phyloP scores from a whole-genome alignment of 352 stramenopile species.

The Plasmopara muralis region DNA sequence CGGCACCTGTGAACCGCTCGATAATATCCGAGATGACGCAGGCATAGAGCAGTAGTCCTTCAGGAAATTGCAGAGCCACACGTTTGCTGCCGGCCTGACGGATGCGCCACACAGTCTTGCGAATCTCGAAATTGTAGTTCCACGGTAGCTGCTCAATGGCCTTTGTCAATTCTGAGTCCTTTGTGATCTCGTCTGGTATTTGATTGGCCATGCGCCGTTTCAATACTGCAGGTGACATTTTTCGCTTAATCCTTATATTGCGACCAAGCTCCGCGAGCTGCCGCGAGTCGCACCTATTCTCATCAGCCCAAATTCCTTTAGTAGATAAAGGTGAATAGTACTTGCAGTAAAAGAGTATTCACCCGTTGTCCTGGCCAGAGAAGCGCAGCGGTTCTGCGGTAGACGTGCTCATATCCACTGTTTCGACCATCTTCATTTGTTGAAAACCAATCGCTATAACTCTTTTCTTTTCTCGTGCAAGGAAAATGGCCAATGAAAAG shows the following conservation, averaged over 20 bases:
- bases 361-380: slow-evolving; percentile 34
- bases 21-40: slow-evolving; percentile 98
- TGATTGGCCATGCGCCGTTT: slow-evolving; percentile 80
- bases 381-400: slow-evolving; percentile 37
- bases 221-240: slow-evolving; percentile 45
- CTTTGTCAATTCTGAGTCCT: slow-evolving; percentile 80
- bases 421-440: neutral
- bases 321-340: neutral
- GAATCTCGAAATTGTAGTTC: slow-evolving; percentile 99
- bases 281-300: slow-evolving; percentile 11
- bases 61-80: slow-evolving; percentile 98
- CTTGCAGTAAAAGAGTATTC: slow-evolving; percentile 1
- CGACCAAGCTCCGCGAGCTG: slow-evolving; percentile 33
- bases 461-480: too few species aligned
- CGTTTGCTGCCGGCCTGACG: slow-evolving; percentile 81
- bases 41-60: slow-evolving; percentile 97
- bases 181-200: slow-evolving; percentile 88
- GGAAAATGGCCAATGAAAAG: too few species aligned
- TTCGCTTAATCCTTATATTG: slow-evolving; percentile 52
- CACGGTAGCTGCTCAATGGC: slow-evolving; percentile 92
- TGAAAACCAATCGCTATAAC: neutral
- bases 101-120: slow-evolving; percentile 97
- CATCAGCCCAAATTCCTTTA: neutral
- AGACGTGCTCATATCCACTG: neutral
- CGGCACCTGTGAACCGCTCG: slow-evolving; percentile 88